Evolutionary conservation across 2,329 filamentous ascomycete species (phyloP).

Genomic region (Apiospora hydei): DNA sequence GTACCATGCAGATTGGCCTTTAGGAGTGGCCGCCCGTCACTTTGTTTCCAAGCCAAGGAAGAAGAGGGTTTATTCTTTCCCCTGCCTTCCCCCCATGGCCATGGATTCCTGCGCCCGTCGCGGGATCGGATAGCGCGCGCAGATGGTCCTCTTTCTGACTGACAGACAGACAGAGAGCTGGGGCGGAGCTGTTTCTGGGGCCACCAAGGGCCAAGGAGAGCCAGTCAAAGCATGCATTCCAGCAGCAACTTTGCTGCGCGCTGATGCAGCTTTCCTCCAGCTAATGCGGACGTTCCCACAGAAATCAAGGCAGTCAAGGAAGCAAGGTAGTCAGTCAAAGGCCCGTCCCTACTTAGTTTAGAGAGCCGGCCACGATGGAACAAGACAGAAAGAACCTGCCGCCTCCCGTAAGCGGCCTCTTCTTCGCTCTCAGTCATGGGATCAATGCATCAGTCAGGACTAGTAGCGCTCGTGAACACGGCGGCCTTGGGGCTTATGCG

Average conservation of each 20-base stretch:
- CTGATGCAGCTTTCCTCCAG: slow-evolving; percentile 15
- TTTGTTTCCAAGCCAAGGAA: slow-evolving; percentile 10
- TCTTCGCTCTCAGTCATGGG: not conserved
- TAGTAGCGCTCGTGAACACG: slow-evolving; percentile 5
- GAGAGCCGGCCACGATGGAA: not conserved
- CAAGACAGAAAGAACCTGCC: not conserved
- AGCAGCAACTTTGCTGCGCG: slow-evolving; percentile 15
- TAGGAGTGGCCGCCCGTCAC: slow-evolving; percentile 38
- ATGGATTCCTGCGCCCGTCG: not conserved
- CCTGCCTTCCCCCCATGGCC: not conserved
- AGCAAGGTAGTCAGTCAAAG: slow-evolving; percentile 5
- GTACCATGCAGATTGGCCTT: slow-evolving; percentile 48
- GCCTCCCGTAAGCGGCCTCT: not conserved
- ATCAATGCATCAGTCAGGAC: slow-evolving; percentile 35
- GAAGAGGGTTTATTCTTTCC: not conserved
- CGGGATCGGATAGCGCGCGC: slow-evolving; percentile 17
- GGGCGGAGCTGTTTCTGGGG: slow-evolving; percentile 9
- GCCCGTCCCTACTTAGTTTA: not conserved
- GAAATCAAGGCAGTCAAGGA: slow-evolving; percentile 12
- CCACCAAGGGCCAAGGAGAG: slow-evolving; percentile 9
- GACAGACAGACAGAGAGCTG: not conserved
- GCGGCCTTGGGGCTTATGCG: slow-evolving; percentile 12
- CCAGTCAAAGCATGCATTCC: slow-evolving; percentile 20
- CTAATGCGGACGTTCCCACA: slow-evolving; percentile 15
- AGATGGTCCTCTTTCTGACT: slow-evolving; percentile 14